Conservation (phyloP, 164 flowering plant species). For the Magnolia changhungtana region DNA sequence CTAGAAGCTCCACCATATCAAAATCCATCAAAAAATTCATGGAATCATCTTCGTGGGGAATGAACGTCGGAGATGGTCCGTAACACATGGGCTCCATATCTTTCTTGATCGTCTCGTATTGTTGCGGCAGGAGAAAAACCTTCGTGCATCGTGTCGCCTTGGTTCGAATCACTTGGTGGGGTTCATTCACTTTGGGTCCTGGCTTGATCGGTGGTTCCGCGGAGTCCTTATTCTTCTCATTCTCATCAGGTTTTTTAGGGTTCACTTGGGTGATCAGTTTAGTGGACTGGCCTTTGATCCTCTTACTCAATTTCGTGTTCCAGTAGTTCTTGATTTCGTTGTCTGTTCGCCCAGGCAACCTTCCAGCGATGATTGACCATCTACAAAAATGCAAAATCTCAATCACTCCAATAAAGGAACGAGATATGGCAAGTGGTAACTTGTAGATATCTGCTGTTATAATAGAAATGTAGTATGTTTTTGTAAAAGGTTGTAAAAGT, state of each 20-base stretch:
- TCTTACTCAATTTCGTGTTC: conserved; percentile 35
- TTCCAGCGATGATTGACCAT: conserved; percentile 43
- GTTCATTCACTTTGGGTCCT: neutral
- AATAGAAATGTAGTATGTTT: too few species aligned
- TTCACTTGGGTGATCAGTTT: neutral
- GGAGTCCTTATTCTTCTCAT: neutral
- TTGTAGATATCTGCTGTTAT: too few species aligned
- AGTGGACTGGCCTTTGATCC: conserved; percentile 13
- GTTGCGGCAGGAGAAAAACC: neutral
- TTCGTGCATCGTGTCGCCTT: conserved; percentile 32
- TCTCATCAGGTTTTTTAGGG: neutral
- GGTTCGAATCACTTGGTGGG: conserved; percentile 19
- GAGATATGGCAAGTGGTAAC: neutral
- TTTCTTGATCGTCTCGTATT: neutral
- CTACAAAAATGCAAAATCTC: conserved; percentile 11
- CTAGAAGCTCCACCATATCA: neutral
- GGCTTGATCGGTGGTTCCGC: neutral
- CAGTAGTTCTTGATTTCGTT: conserved; percentile 49
- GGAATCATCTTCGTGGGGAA: neutral
- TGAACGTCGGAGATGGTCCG: neutral
- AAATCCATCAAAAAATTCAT: neutral
- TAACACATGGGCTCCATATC: neutral
- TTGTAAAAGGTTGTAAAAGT: too few species aligned
- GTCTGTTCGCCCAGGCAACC: conserved; percentile 51
- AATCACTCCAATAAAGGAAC: neutral